Evolutionary conservation across 352 stramenopile species (phyloP), one percentile per base, ranked within the genome.

Genomic region (Plasmopara muralis): DNA sequence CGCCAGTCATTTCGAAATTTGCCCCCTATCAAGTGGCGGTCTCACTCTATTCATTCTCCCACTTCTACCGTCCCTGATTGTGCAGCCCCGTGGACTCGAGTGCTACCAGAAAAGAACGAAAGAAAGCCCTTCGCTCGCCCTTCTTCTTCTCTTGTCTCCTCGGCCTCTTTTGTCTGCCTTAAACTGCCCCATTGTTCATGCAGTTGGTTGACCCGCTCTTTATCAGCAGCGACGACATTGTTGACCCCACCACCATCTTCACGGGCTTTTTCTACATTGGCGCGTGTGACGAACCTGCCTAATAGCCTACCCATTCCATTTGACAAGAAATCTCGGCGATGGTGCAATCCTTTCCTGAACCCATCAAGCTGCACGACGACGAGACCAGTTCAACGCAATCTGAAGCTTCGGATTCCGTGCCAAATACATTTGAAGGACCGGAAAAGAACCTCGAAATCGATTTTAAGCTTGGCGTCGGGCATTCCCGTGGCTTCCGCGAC

Each of bases 371-470:
- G 31, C 47, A 62, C 39, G 54, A 79, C 53, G 78, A 89, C 60
- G 76, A 90, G 60, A 73, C 84, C 43, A 83, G 76, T 52, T 88
- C 77, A 47, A 88, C 79, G 48, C 72, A 86, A 46, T 87, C 76
- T 16, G 76, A 87, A 37, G 53, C 64, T 25, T 89, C 77, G 9
- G 75, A 86, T 46, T 41, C 65, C 12, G 56, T 70, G 31, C 63
- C 67, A 16, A 92, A 89, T 68, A 91, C 79, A 38, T 99, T 99
- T 69, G 97, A 99, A 70, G 97, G 97, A 4, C 96, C 97, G 2
- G 95, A 99, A 66, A 99, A 99, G 74, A 98, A 97, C 67, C 79
- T 97, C 47, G 85, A 97, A 65, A 95, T 96, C 55, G 87, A 96
- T 67, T 98, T 99, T 70, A 77, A 78, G 52, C 50, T 74, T 15